Evolutionary conservation across 2,329 filamentous ascomycete species (phyloP).

Genomic region (Fusarium austroafricanum): DNA sequence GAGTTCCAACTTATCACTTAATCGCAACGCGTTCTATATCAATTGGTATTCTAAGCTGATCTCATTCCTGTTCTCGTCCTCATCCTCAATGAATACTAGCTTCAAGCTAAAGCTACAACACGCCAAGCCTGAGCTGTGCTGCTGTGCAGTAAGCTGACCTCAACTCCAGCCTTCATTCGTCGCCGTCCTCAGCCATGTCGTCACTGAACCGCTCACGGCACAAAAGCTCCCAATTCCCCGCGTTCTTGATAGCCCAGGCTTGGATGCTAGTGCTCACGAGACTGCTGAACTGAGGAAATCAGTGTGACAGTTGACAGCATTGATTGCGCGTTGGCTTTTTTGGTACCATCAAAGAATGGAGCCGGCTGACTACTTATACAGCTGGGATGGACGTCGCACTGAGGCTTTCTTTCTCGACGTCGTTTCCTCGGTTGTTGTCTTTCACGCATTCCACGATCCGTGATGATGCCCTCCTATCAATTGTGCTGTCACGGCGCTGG

Average conservation of each 20-base stretch:
- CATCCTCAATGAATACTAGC: background rate
- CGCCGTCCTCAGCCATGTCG: slow-evolving; percentile 29
- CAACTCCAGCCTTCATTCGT: slow-evolving; percentile 20
- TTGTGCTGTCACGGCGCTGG: slow-evolving; percentile 28
- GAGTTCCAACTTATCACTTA: background rate
- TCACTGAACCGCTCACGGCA: slow-evolving; percentile 33
- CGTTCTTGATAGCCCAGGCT: slow-evolving; percentile 32
- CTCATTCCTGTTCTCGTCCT: background rate
- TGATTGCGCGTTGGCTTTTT: slow-evolving; percentile 11
- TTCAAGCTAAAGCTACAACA: slow-evolving; percentile 2
- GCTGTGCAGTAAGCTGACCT: slow-evolving; percentile 28
- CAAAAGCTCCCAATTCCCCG: slow-evolving; percentile 28
- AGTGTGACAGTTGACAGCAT: background rate
- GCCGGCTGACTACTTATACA: slow-evolving; percentile 19
- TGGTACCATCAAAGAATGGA: slow-evolving; percentile 1
- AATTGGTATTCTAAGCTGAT: slow-evolving; percentile 25
- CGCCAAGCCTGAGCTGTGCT: slow-evolving; percentile 9
- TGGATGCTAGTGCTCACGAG: slow-evolving; percentile 28
- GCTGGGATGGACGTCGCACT: slow-evolving; percentile 1
- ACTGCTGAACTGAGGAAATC: slow-evolving; percentile 11
- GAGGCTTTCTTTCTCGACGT: background rate
- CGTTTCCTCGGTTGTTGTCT: background rate
- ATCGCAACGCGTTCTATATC: background rate
- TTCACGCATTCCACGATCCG: background rate
- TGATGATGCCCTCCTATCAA: slow-evolving; percentile 31